A percentile compares a stretch with the other conserved stretches of the same genome.
phyloP scores from a whole-genome alignment of 495 filamentous ascomycete genomes.

The Darksidea phi region DNA sequence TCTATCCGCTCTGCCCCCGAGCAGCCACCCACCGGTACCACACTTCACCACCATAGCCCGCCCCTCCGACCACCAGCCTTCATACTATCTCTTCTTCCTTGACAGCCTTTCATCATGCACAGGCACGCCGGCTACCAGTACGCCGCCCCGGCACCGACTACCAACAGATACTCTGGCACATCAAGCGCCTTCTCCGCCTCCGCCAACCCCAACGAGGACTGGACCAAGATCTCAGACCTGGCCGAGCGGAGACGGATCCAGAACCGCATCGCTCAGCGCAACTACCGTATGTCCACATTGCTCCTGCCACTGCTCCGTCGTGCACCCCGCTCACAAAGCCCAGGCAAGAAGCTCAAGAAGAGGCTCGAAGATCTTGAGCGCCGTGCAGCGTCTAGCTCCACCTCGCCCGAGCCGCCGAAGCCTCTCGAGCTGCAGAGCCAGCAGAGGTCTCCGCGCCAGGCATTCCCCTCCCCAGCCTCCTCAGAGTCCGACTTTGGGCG shows the following conservation, averaged over 20 bases:
- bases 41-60: constrained; percentile 5
- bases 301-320: not conserved
- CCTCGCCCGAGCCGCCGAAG: constrained; percentile 61
- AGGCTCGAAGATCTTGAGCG: constrained; percentile 94
- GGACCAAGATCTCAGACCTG: constrained; percentile 98
- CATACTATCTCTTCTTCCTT: not conserved
- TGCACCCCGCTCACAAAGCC: constrained; percentile 11
- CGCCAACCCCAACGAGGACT: constrained; percentile 96
- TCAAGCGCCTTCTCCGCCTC: constrained; percentile 96
- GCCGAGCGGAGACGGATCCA: constrained; percentile 93
- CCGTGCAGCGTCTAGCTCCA: constrained; percentile 78
- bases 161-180: constrained; percentile 67
- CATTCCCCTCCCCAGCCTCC: constrained; percentile 50
- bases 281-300: constrained; percentile 76
- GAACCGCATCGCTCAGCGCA: constrained; percentile 95
- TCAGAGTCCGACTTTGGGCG: constrained; percentile 33
- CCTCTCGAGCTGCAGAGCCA: constrained; percentile 53
- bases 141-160: constrained; percentile 39
- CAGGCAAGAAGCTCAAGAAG: constrained; percentile 99
- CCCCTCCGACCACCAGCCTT: too few relatives aligned
- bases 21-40: constrained; percentile 5
- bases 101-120: constrained; percentile 39
- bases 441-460: constrained; percentile 53
- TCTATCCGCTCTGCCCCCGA: constrained; percentile 2
- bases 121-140: constrained; percentile 46